Base-by-base conservation (phyloP, 805 yeast species). In the Wickerhamiella lipophila region DNA sequence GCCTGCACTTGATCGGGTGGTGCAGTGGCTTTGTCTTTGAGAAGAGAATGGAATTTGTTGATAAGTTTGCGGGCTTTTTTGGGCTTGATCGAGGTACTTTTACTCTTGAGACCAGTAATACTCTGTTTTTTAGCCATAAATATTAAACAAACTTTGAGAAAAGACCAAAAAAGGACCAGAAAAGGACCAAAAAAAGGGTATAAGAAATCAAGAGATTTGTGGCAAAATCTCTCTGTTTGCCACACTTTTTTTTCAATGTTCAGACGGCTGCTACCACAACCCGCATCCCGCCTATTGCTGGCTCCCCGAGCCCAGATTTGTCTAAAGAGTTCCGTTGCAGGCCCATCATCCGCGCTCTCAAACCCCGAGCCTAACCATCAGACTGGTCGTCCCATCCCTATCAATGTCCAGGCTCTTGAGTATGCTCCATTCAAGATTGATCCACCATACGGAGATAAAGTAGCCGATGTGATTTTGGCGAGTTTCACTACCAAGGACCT, bases 361-460 rank as follows among this genome's bases (percentile, higher is more conserved):
- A 34, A 38, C 42, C 38, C 48, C 12, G 29, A 25, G 9, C 36
- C 39, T 29, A 45, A 45, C 35, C 13, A 38, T 18, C 49, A 39
- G 25, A 46, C 40, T 8, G 23, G 23, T 18, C 46, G 75, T 36
- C 94, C 94, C 2, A 62, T 83, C 19, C 96, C 97, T n/a, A 67
- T 86, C 49, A 85, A 80, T 60, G 92, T 86, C 2, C 86, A 82
- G 60, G 74, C 89, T 42, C 78, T 83, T 55, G 78, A 84, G 63
- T 80, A 79, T 61, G 83, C 85, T 29, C 96, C 97, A 1, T 60
- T 87, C 53, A 77, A 76, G 59, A 77, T 80, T 51, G 75, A 78
- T 36, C 68, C 74, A 26, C 77, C 77, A 26, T 75, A 83, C 57
- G 88, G 92, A 3, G 78, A 84, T 61, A 68, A 78, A 51, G 87